Conservation (phyloP, 192 early-diverging fungal genomes). For the Backusella morwellensis region DNA sequence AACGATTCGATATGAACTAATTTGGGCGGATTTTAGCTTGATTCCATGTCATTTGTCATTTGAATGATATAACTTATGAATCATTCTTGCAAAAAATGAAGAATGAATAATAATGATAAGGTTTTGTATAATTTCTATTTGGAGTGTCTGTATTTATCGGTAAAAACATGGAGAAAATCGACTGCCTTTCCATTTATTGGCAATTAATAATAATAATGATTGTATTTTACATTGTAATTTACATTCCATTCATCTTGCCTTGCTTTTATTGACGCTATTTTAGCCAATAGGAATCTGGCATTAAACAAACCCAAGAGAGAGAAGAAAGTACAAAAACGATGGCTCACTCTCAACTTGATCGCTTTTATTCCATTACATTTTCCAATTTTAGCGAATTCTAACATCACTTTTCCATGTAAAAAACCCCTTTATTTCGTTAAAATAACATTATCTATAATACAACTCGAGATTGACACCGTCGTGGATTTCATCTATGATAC, state of each 20-base stretch:
- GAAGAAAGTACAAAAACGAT: too few species aligned
- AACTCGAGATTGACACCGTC: conserved; percentile 89
- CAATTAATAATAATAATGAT: too few species aligned
- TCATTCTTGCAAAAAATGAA: background rate
- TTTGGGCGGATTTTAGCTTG: background rate
- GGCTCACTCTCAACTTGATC: too few species aligned
- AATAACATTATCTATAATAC: conserved; percentile 59
- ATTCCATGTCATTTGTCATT: background rate
- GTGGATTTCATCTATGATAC: conserved; percentile 69
- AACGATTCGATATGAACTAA: background rate
- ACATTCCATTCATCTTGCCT: too few species aligned
- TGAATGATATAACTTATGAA: background rate
- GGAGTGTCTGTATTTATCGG: too few species aligned
- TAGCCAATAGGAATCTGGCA: background rate
- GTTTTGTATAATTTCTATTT: too few species aligned
- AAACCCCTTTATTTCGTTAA: conserved; percentile 2
- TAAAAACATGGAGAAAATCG: background rate
- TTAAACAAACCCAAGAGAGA: too few species aligned
- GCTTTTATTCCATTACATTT: background rate
- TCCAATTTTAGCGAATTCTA: background rate
- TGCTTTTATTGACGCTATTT: too few species aligned
- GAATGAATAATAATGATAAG: too few species aligned
- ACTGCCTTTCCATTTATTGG: too few species aligned
- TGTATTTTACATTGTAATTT: too few species aligned
- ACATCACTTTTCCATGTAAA: background rate